Conservation (phyloP, 805 yeast species). For the Yarrowia sp. region DNA sequence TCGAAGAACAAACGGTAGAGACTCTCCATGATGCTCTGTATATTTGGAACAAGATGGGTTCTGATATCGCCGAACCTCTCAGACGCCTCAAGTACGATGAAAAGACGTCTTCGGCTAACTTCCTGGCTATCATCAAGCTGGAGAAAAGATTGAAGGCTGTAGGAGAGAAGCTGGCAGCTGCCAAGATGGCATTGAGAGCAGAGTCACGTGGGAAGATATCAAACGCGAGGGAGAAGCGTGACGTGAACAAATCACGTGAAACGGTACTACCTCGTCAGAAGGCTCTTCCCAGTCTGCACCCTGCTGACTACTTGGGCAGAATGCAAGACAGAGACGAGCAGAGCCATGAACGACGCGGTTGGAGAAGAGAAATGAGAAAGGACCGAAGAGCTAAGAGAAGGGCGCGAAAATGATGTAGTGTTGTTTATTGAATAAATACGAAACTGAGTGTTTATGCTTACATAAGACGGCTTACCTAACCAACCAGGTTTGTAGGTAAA, state of each 20-base stretch:
- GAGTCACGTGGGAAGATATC: background rate
- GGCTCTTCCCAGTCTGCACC: background rate
- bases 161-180: background rate
- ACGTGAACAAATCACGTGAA: background rate
- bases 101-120: constrained; percentile 1
- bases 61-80: constrained; percentile 12
- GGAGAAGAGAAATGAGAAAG: background rate
- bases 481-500: too few species aligned
- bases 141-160: constrained; percentile 7
- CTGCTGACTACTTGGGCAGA: background rate
- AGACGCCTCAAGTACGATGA: constrained; percentile 1
- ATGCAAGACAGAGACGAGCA: background rate
- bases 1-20: background rate
- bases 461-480: too few species aligned
- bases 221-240: background rate
- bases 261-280: background rate
- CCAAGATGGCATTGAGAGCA: background rate
- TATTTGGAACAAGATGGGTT: constrained; percentile 9
- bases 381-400: background rate
- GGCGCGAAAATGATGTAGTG: background rate
- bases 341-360: background rate
- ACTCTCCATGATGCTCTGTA: constrained; percentile 9
- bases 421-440: background rate
- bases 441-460: too few species aligned
- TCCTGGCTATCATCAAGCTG: constrained; percentile 9